Base-by-base conservation (phyloP, 129 eudicot species). In the Logfia minima region DNA sequence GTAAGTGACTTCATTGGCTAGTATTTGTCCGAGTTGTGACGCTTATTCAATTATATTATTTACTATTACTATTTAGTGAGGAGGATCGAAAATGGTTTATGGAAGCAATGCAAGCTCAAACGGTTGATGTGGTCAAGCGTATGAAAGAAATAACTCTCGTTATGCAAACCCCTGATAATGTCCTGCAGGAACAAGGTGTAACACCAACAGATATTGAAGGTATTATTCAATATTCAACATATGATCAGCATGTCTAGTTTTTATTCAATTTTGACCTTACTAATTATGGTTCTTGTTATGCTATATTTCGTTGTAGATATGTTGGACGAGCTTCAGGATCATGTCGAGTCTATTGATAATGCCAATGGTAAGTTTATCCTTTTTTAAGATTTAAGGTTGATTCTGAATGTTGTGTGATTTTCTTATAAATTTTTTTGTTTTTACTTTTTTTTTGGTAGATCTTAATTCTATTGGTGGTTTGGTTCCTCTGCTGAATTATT, bases 71-170 rank as follows among this genome's bases (percentile, higher is more conserved):
- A 21, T 72, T 19, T 58, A 94, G 98, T 82, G 98, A 94, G 89
- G 98, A 94, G 81, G 98, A 94, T 26, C 78, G 88, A 22, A 94
- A 52, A 89, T 94, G 98, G 98, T 94, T 94, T 77, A 87, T 89
- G 97, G 98, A 94, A 74, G 98, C 98, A 55, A 91, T 94, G 98
- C 98, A 94, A 84, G 87, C 96, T 19, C 97, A 94, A 75, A 89
- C 90, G 0, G 64, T 94, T 26, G 98, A 94, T 79, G 97, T 94
- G 56, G 78, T 89, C 19, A 89, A 85, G 71, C 86, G 98, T 26
- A 94, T 94, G 98, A 94, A 94, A 67, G 98, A 94, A 82, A 94
- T 94, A 79, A 89, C 98, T 59, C 85, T 84, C 31, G 98, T 94
- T 72, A 91, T 94, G 98, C 87, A 89, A 79, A 86, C 98, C 14